Conservation (phyloP, 768 basidiomycete genomes). For the Suillus variegatus region DNA sequence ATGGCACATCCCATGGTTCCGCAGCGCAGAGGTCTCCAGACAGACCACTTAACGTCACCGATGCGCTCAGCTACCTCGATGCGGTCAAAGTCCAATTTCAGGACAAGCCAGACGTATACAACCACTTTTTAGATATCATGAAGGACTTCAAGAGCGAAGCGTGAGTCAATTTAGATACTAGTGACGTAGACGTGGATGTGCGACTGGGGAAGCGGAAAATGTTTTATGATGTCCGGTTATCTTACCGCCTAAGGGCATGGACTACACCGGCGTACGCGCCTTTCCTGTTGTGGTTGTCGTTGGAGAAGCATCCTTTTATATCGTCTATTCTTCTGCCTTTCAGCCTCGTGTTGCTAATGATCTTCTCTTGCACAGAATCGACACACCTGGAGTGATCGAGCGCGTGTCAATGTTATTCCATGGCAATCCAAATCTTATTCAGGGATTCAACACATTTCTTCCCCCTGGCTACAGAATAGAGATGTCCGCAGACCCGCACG, state of each 20-base stretch:
- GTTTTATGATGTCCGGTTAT: conserved; percentile 3
- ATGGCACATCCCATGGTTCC: conserved; percentile 23
- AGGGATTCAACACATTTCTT: conserved; percentile 97
- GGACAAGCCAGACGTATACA: conserved; percentile 92
- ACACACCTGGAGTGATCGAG: conserved; percentile 96
- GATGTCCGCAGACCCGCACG: conserved; percentile 66
- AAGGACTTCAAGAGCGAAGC: conserved; percentile 98
- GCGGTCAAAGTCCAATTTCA: conserved; percentile 92
- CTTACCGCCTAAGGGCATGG: conserved; percentile 5
- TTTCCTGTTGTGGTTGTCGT: conserved; percentile 1
- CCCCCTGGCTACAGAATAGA: conserved; percentile 95
- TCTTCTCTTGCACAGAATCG: conserved; percentile 62
- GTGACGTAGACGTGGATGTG: not conserved
- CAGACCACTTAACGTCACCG: conserved; percentile 86
- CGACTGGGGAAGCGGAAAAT: not conserved
- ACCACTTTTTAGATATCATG: conserved; percentile 95
- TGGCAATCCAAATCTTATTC: conserved; percentile 86
- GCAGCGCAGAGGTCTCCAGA: conserved; percentile 39
- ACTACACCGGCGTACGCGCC: not conserved
- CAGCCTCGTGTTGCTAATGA: conserved; percentile 13
- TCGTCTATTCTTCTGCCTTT: conserved; percentile 14
- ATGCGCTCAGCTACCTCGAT: conserved; percentile 92
- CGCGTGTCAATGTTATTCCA: conserved; percentile 93
- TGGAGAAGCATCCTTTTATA: conserved; percentile 4
- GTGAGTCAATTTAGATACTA: conserved; percentile 48